These are phyloP conservation scores for Inonotus hispidus DNA, from an alignment of 1,284 basidiomycete genomes.

Conservation along the genomic window DNA sequence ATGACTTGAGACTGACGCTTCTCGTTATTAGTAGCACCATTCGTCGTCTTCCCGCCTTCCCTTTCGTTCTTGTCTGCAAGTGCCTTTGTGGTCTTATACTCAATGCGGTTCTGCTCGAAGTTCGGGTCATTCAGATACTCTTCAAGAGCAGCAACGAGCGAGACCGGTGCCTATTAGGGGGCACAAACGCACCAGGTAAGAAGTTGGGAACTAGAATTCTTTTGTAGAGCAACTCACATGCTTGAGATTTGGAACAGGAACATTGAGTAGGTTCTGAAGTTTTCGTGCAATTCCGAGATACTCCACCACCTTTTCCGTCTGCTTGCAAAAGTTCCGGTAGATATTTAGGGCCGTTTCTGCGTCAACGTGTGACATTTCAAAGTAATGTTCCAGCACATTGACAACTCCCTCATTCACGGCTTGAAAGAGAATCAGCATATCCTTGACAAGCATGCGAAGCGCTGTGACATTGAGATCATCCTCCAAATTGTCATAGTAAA, in stretches of 20 bases:
- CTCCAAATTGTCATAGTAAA: slow-evolving; percentile 90
- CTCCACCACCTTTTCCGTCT: slow-evolving; percentile 92
- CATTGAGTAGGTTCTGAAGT: slow-evolving; percentile 87
- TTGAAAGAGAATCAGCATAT: slow-evolving; percentile 92
- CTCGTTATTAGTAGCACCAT: slow-evolving; percentile 10
- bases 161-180: slow-evolving; percentile 76
- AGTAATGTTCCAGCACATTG: slow-evolving; percentile 96
- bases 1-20: slow-evolving; percentile 23
- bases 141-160: slow-evolving; percentile 86
- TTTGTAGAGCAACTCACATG: slow-evolving; percentile 54
- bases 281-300: slow-evolving; percentile 92
- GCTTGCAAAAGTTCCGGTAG: slow-evolving; percentile 93
- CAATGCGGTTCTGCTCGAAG: slow-evolving; percentile 90
- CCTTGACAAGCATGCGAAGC: slow-evolving; percentile 94
- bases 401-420: slow-evolving; percentile 98
- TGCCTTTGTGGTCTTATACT: slow-evolving; percentile 87
- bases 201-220: not conserved
- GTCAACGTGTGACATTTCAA: slow-evolving; percentile 95
- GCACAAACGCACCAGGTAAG: not conserved
- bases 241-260: slow-evolving; percentile 91
- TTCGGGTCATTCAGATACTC: slow-evolving; percentile 96
- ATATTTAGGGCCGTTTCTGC: slow-evolving; percentile 82
- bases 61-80: slow-evolving; percentile 53
- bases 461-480: slow-evolving; percentile 91
- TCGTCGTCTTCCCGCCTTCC: slow-evolving; percentile 27